Evolutionary conservation across 1,284 basidiomycete species (phyloP), one percentile per base, ranked within the genome.

Genomic region (Porogramme epimiltina): DNA sequence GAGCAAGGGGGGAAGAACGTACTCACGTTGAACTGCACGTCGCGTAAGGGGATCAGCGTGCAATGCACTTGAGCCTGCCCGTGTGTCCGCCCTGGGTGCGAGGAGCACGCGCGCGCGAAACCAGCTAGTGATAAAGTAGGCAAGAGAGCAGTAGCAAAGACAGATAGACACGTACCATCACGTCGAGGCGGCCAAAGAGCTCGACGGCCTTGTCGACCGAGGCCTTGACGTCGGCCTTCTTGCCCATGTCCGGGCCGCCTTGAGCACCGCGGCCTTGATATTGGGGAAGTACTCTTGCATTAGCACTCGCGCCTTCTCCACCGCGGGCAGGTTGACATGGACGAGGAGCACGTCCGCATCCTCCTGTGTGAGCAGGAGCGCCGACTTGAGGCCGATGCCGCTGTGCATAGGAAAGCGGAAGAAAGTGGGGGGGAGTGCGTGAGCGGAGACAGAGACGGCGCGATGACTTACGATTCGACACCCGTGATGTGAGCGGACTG

Each of bases 371-470:
- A 98, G 98, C 51, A 98, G 82, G 56, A 97, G 78, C 19, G 93
- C 87, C 1, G 93, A 89, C 74, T 98, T 94, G 53, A 97, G 83
- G 36, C 95, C 95, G 69, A 98, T 97, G 13, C 95, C 96, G 55
- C 90, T 92, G 67, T 26, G 33, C n/a, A n/a, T 24, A 34, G 39
- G 48, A 42, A n/a, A n/a, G n/a, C n/a, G 46, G 26, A 22, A n/a
- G 33, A 24, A 28, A 42, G 24, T 45, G 39, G 49, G 34, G 39
- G 22, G 24, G 47, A 42, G 42, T 22, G 45, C 40, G 26, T 25
- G 19, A 18, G 31, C 28, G 37, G 40, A 41, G 28, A 40, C 38
- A 6, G 28, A 31, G 28, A 31, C 13, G n/a, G 15, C 6, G 39
- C 13, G 38, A 46, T 37, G 37, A 77, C 87, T 75, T 67, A 91